phyloP scores from a whole-genome alignment of 306 rosid genomes.

The Abrus precatorius region DNA sequence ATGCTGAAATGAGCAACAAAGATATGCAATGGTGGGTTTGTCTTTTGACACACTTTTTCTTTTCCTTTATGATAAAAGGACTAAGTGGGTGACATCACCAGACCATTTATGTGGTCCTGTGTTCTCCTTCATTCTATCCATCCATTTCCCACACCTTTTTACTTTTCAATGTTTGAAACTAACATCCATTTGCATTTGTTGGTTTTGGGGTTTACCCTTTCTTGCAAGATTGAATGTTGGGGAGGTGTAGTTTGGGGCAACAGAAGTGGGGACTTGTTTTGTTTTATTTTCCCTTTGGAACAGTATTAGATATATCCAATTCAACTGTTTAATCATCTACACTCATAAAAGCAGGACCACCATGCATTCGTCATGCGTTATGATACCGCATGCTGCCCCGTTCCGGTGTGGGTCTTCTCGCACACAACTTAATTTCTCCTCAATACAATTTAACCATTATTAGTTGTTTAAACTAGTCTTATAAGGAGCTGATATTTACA shows the following conservation, averaged over 20 bases:
- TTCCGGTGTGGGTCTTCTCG: slow-evolving; percentile 36
- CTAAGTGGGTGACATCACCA: slow-evolving; percentile 61
- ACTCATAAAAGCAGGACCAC: slow-evolving; percentile 54
- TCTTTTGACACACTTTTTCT: slow-evolving; percentile 39
- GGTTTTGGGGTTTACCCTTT: slow-evolving; percentile 29
- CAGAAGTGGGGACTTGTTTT: slow-evolving; percentile 28
- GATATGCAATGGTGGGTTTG: slow-evolving; percentile 48
- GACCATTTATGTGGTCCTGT: slow-evolving; percentile 61
- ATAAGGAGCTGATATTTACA: too few relatives aligned
- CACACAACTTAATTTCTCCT: neutral
- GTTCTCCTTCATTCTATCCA: slow-evolving; percentile 38
- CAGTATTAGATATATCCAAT: slow-evolving; percentile 22
- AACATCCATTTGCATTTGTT: slow-evolving; percentile 48
- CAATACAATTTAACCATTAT: neutral
- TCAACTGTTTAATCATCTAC: slow-evolving; percentile 38
- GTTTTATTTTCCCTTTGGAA: slow-evolving; percentile 42
- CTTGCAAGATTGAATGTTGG: slow-evolving; percentile 39
- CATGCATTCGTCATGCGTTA: slow-evolving; percentile 62
- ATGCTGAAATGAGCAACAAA: slow-evolving; percentile 52
- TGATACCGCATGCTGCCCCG: slow-evolving; percentile 59
- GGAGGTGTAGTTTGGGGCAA: slow-evolving; percentile 47
- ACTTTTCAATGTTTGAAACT: slow-evolving; percentile 47
- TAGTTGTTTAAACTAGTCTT: too few relatives aligned
- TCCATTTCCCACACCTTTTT: slow-evolving; percentile 38
- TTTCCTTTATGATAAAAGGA: slow-evolving; percentile 36